Percentiles rank a stretch among this genome's conserved stretches.
These are phyloP conservation scores for Canariomyces notabilis DNA, from an alignment of 2,329 filamentous ascomycete species.

Conservation along the genomic window DNA sequence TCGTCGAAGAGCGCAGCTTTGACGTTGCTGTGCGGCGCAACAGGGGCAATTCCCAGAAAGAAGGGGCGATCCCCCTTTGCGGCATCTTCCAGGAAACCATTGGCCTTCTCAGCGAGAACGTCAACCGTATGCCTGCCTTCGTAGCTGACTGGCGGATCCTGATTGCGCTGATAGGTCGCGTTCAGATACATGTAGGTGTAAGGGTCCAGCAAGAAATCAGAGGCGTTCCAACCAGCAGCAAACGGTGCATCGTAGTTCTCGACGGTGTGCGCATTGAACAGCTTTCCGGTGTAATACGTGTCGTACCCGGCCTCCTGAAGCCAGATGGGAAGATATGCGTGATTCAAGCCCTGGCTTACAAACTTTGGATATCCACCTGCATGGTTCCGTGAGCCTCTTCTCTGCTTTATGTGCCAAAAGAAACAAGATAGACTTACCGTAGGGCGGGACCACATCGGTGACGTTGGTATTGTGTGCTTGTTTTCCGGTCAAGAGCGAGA, in stretches of 20 bases:
- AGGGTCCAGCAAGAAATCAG: constrained; percentile 57
- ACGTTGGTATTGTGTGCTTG: constrained; percentile 62
- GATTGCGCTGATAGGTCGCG: constrained; percentile 57
- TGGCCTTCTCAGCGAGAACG: constrained; percentile 23
- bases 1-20: constrained; percentile 25
- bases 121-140: constrained; percentile 24
- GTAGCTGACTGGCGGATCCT: constrained; percentile 38
- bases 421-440: constrained; percentile 14
- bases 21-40: constrained; percentile 52
- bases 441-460: constrained; percentile 34
- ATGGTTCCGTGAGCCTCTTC: neutral
- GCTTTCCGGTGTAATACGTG: constrained; percentile 52
- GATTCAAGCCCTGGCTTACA: constrained; percentile 44
- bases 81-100: constrained; percentile 22
- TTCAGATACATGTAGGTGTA: constrained; percentile 66
- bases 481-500: constrained; percentile 56
- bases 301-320: constrained; percentile 47
- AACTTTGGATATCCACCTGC: constrained; percentile 47
- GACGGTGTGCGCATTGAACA: constrained; percentile 47
- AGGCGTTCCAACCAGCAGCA: constrained; percentile 52
- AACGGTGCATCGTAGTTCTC: constrained; percentile 47
- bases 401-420: neutral
- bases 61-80: constrained; percentile 40
- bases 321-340: constrained; percentile 47
- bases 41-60: constrained; percentile 55